Evolutionary conservation across 352 stramenopile species (phyloP).

Genomic region (Phytophthora fragariae): DNA sequence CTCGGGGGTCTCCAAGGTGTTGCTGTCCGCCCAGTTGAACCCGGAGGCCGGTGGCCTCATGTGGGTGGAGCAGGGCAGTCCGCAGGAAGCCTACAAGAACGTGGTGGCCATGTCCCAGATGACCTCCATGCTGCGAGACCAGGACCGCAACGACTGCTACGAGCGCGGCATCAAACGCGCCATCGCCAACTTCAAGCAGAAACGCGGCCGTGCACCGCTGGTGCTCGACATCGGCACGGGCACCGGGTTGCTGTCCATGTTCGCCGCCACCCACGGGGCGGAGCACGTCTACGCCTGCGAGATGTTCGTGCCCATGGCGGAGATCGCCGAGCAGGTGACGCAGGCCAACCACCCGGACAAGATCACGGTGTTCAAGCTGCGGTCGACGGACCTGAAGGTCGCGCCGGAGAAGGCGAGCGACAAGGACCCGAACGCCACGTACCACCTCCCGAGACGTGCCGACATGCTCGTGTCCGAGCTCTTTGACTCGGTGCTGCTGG

Average conservation of each 20-base stretch:
- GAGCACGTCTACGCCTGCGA: slow-evolving; percentile 93
- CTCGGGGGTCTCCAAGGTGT: slow-evolving; percentile 69
- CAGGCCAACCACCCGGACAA: slow-evolving; percentile 68
- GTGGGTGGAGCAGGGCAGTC: slow-evolving; percentile 77
- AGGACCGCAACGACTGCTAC: slow-evolving; percentile 82
- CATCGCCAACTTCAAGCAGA: slow-evolving; percentile 61
- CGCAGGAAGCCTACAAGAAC: slow-evolving; percentile 78
- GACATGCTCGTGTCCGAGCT: slow-evolving; percentile 95
- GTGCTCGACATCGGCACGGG: slow-evolving; percentile 88
- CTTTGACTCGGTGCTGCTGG: slow-evolving; percentile 92
- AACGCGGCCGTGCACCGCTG: slow-evolving; percentile 55
- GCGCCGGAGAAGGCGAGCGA: slow-evolving; percentile 12
- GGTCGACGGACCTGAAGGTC: slow-evolving; percentile 79
- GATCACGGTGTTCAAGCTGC: slow-evolving; percentile 81
- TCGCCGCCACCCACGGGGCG: slow-evolving; percentile 86
- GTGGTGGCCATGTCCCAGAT: slow-evolving; percentile 90
- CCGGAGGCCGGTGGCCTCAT: slow-evolving; percentile 77
- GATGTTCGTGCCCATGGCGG: slow-evolving; percentile 89
- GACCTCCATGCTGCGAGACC: slow-evolving; percentile 88
- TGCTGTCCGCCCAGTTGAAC: slow-evolving; percentile 79
- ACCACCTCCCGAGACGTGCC: slow-evolving; percentile 68
- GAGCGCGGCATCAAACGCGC: slow-evolving; percentile 70
- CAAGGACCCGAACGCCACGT: slow-evolving; percentile 21
- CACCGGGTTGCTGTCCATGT: slow-evolving; percentile 88
- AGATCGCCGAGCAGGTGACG: slow-evolving; percentile 80